A percentile compares a stretch with the other conserved stretches of the same genome.
Conservation (phyloP, 768 basidiomycete genomes). For the Neoboletus subvelutipes region DNA sequence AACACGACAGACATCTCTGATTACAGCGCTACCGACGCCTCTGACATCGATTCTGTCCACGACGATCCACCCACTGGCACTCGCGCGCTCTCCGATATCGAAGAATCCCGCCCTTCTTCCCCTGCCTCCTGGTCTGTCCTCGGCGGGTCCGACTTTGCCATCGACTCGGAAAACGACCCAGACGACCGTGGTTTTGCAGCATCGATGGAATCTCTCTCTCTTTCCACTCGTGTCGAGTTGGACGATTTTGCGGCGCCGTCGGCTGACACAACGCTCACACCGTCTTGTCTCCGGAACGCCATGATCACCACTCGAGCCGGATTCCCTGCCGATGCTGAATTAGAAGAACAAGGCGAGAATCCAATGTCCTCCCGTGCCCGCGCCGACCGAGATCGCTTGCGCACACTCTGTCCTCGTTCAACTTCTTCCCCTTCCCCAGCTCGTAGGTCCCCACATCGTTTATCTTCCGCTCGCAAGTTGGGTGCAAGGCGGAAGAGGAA, state of each 20-base stretch:
- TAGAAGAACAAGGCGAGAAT: not conserved
- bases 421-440: conserved; percentile 58
- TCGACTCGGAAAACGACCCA: conserved; percentile 27
- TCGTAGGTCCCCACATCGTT: conserved; percentile 34
- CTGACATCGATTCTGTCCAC: conserved; percentile 26
- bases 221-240: conserved; percentile 28
- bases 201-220: conserved; percentile 35
- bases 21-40: conserved; percentile 9
- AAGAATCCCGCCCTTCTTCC: conserved; percentile 29
- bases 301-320: not conserved
- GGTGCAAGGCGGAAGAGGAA: conserved; percentile 18
- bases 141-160: conserved; percentile 32
- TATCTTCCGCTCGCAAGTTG: conserved; percentile 12
- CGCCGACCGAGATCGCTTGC: conserved; percentile 27
- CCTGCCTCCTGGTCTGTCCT: conserved; percentile 42
- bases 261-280: conserved; percentile 6
- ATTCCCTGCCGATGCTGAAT: not conserved
- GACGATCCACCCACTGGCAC: conserved; percentile 9
- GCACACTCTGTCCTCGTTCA: conserved; percentile 37
- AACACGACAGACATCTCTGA: conserved; percentile 27
- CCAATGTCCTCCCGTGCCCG: conserved; percentile 20
- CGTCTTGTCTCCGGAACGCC: not conserved
- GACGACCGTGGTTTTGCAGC: conserved; percentile 34
- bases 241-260: conserved; percentile 13
- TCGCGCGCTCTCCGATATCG: conserved; percentile 26